These are phyloP conservation scores for Aspergillus sclerotiicarbonarius DNA, from an alignment of 495 filamentous ascomycete genomes.

Conservation along the genomic window DNA sequence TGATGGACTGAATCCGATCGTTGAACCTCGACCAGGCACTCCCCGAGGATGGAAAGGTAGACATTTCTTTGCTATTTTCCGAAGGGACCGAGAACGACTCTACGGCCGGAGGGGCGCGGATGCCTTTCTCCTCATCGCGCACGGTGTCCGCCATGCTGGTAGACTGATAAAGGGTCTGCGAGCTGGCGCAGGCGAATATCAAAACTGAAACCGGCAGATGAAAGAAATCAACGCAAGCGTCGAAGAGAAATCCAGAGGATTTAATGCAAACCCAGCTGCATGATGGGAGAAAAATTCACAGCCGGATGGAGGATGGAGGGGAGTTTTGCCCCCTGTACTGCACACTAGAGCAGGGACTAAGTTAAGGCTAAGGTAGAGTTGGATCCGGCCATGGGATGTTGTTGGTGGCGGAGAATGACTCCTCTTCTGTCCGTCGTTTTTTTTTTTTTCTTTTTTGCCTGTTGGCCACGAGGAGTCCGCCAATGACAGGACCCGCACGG, in stretches of 20 bases:
- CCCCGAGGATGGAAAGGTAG: background rate
- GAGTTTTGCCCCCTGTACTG: background rate
- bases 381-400: background rate
- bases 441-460: background rate
- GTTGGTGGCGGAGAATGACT: background rate
- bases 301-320: background rate
- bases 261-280: background rate
- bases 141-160: slow-evolving; percentile 1
- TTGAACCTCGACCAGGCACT: background rate
- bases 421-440: background rate
- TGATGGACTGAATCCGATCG: background rate
- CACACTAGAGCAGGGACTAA: background rate
- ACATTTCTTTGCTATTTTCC: background rate
- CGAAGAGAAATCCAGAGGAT: background rate
- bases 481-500: background rate
- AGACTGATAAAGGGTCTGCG: background rate
- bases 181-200: background rate
- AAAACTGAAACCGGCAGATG: background rate
- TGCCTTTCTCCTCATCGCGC: slow-evolving; percentile 2
- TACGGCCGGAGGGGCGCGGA: background rate
- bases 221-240: background rate
- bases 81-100: background rate
- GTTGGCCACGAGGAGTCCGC: background rate
- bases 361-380: background rate
- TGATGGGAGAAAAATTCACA: background rate